phyloP scores from a whole-genome alignment of 805 yeast genomes.

The Wickerhamomyces bovis region DNA sequence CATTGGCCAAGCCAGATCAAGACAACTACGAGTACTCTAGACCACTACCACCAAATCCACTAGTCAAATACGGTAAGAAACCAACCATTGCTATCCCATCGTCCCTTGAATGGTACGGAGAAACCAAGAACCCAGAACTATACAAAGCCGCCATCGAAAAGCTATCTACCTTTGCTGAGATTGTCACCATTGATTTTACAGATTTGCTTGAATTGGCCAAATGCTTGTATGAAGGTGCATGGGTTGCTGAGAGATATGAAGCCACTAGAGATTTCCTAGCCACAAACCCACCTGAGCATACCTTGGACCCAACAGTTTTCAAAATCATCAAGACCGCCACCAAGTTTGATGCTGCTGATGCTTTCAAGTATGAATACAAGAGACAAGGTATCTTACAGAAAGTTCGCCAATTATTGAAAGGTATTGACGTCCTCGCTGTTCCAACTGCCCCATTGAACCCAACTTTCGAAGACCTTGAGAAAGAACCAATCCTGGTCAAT shows the following conservation, averaged over 20 bases:
- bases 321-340: conserved; percentile 75
- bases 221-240: conserved; percentile 93
- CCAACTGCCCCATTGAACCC: conserved; percentile 97
- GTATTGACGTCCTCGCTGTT: conserved; percentile 71
- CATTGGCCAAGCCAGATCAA: conserved; percentile 67
- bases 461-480: conserved; percentile 60
- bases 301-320: conserved; percentile 80
- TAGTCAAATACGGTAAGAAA: conserved; percentile 47
- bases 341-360: conserved; percentile 72
- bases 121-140: conserved; percentile 65
- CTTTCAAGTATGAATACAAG: conserved; percentile 80
- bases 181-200: conserved; percentile 62
- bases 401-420: conserved; percentile 46
- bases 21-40: conserved; percentile 77
- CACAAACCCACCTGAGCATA: conserved; percentile 59
- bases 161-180: conserved; percentile 51
- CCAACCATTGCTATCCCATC: conserved; percentile 77
- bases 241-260: conserved; percentile 94
- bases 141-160: conserved; percentile 56
- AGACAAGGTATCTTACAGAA: conserved; percentile 73
- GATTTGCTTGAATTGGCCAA: conserved; percentile 77
- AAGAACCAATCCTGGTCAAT: conserved; percentile 78
- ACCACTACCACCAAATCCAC: conserved; percentile 60
- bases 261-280: conserved; percentile 72
- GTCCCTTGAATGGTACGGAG: conserved; percentile 73